phyloP scores from a whole-genome alignment of 2,329 filamentous ascomycete species.

The Dactylella cylindrospora region DNA sequence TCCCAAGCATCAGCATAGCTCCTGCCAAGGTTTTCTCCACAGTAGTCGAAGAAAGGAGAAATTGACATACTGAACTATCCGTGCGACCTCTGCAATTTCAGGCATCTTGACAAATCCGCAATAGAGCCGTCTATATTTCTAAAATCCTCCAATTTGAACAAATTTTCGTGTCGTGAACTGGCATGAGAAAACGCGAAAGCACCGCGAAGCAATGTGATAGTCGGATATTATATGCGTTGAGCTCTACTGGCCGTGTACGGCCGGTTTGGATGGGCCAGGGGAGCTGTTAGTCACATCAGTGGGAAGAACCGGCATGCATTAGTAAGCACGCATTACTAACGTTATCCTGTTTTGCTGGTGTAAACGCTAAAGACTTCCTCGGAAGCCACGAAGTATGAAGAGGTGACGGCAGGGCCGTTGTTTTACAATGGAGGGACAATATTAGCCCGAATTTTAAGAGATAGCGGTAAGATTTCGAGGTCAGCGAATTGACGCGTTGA shows the following conservation, averaged over 20 bases:
- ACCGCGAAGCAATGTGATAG: constrained; percentile 36
- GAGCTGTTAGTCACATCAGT: too few relatives aligned
- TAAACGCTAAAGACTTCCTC: too few relatives aligned
- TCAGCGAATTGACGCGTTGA: too few relatives aligned
- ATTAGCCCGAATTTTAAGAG: too few relatives aligned
- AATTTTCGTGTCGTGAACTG: constrained; percentile 1
- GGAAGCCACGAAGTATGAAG: too few relatives aligned
- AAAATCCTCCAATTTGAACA: not conserved
- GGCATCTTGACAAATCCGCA: constrained; percentile 57
- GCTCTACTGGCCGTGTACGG: too few relatives aligned
- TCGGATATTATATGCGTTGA: too few relatives aligned
- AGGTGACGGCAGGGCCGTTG: too few relatives aligned
- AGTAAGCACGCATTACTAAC: not conserved
- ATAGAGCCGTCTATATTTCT: not conserved
- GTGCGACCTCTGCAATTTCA: constrained; percentile 62
- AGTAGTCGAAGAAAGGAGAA: constrained; percentile 19
- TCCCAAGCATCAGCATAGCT: constrained; percentile 85
- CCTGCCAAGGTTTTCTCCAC: not conserved
- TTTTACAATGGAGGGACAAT: too few relatives aligned
- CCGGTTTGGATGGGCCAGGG: not conserved
- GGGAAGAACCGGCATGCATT: too few relatives aligned
- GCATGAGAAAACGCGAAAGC: constrained; percentile 17
- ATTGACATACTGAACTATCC: constrained; percentile 45
- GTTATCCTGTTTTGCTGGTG: too few relatives aligned
- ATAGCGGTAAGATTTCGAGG: too few relatives aligned